These are phyloP conservation scores for Purpureocillium lavendulum DNA, from an alignment of 2,329 filamentous ascomycete species.

Conservation along the genomic window DNA sequence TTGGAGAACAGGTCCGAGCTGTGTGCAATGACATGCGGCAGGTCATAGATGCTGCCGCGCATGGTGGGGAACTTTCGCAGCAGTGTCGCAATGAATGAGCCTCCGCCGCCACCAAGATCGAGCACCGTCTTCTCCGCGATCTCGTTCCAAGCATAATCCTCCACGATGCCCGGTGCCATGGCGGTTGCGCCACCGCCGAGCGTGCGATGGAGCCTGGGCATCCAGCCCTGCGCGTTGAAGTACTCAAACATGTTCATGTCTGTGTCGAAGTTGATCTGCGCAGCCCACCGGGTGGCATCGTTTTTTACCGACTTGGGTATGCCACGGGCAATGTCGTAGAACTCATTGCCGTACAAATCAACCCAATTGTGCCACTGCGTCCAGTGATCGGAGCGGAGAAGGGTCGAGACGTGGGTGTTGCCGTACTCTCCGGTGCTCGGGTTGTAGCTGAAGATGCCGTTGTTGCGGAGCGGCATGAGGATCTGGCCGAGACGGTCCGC, in stretches of 20 bases:
- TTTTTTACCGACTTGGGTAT: slow-evolving; percentile 21
- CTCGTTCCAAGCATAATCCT: slow-evolving; percentile 32
- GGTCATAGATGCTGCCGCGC: slow-evolving; percentile 25
- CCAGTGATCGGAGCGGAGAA: slow-evolving; percentile 29
- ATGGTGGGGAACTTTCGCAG: slow-evolving; percentile 21
- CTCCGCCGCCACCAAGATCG: slow-evolving; percentile 31
- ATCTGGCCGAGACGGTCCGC: too few relatives aligned
- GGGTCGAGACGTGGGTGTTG: slow-evolving; percentile 12
- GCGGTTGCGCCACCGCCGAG: slow-evolving; percentile 27
- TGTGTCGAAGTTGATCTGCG: slow-evolving; percentile 31
- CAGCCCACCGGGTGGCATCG: slow-evolving; percentile 17
- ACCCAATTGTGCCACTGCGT: slow-evolving; percentile 36
- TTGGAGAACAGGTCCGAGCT: slow-evolving; percentile 14
- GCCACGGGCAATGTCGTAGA: slow-evolving; percentile 32
- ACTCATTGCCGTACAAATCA: slow-evolving; percentile 31
- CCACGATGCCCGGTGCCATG: slow-evolving; percentile 27
- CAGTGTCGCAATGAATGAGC: slow-evolving; percentile 24
- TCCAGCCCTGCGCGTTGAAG: slow-evolving; percentile 23
- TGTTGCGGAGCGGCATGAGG: too few relatives aligned
- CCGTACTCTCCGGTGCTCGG: slow-evolving; percentile 14
- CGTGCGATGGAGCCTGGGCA: slow-evolving; percentile 24
- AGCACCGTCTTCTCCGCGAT: slow-evolving; percentile 21
- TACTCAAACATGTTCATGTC: slow-evolving; percentile 30
- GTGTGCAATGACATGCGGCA: slow-evolving; percentile 23
- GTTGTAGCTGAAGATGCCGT: slow-evolving; percentile 26